Base-by-base conservation (phyloP, 805 yeast species). In the Candida methanosorbosa region DNA sequence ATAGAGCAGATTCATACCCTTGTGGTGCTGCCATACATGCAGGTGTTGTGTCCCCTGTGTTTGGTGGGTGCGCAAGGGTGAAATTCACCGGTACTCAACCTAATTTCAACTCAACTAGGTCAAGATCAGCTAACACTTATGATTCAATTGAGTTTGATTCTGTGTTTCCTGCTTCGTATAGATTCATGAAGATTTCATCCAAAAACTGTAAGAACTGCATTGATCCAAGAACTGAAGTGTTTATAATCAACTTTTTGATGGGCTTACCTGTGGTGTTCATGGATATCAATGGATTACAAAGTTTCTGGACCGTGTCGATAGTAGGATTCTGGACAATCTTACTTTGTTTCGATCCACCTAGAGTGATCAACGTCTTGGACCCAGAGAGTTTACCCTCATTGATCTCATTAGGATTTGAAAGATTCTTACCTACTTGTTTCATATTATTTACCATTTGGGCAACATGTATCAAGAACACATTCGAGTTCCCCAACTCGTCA, bases 1-100 rank as follows among this genome's bases (percentile, higher is more conserved):
- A 86, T 50, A 65, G 97, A 42, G 88, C 85, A 0, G 97, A 88
- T 57, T 84, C 95, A 1, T 87, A 66, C 46, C 79, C 90, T 0
- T 88, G 97, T 54, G 90, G 87, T 0, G 81, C 96, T 3, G 97
- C 92, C 0, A 73, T 83, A 4, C 96, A 88, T 56, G 77, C 88
- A 2, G 96, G 96, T 2, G 55, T 78, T 0, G 60, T 87, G 1
- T 79, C 92, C 0, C 79, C 90, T 12, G 49, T 66, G 19, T 62
- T 61, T 38, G 97, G 97, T 2, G 96, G 95, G 0, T 81, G 90
- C 52, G 87, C 83, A 1, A 63, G 69, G 33, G 43, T 82, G 14
- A 59, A 75, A 2, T 78, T 74, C 53, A 49, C 57, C 8, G 86
- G 90, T 6, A 59, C 71, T 3, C 70, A 68, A 31, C 51, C 54